Evolutionary conservation across 2,329 filamentous ascomycete genomes (phyloP), one percentile per base, ranked within the genome.

Genomic region (Calonectria multiphialidica): DNA sequence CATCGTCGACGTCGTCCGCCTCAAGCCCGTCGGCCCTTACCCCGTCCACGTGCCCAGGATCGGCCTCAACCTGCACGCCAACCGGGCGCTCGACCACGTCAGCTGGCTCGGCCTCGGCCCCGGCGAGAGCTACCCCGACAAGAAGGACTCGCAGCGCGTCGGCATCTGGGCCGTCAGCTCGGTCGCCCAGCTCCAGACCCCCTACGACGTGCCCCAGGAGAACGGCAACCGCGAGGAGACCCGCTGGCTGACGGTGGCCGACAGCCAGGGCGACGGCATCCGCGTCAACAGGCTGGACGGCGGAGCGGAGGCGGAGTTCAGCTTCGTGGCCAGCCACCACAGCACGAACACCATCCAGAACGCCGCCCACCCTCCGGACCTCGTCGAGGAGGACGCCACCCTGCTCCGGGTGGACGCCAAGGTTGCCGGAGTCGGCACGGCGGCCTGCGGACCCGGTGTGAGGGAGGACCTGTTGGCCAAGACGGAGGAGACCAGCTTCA

Each of bases 171-270:
- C 78, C 0, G 80, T 77, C 1, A 78, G 78, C 1, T 81, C 79
- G 1, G 82, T 91, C 1, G 83, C 86, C 1, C 85, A 88, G 0
- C 84, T 94, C 30, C 88, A 89, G 78, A 87, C 87, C 0, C 84
- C 86, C 1, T 93, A 93, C 76, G 92, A 94, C 21, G 90, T 91
- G 25, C 92, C 92, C 0, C 92, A 94, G 79, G 92, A 94, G 76
- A 90, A 88, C 65, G 90, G 91, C 1, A 94, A 94, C 79, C 85
- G 90, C 16, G 90, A 89, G 67, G 90, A 90, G 40, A 89, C 88
- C 0, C 85, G 89, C 8, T 93, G 90, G 88, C 81, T 93, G 5
- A 82, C 83, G 16, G 70, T 87, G 8, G 77, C 68, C 3, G 70
- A 81, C 25, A 64, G 70, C 0, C 72, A 71, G 1, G 73, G 62